A percentile compares a stretch with the other conserved stretches of the same genome.
phyloP scores from a whole-genome alignment of 169 alveolate species.

The Cryptosporidium felis region DNA sequence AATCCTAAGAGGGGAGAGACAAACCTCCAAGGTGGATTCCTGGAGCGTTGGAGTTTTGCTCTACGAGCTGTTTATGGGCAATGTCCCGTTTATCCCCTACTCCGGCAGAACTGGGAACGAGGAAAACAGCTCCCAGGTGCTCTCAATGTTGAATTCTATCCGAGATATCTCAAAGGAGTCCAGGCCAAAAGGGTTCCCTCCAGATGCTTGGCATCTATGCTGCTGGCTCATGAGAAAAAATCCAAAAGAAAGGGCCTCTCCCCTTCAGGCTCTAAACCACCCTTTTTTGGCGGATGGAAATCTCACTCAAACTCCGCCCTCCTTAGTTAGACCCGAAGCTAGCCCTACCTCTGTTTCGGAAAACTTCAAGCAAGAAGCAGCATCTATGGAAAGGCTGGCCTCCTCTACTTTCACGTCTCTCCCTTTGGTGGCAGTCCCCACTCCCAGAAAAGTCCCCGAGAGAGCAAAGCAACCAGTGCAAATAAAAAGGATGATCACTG shows the following conservation, averaged over 20 bases:
- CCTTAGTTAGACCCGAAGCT: neutral
- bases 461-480: neutral
- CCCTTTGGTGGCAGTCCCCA: conserved; percentile 62
- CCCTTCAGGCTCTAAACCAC: conserved; percentile 59
- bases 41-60: conserved; percentile 74
- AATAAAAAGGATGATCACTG: conserved; percentile 47
- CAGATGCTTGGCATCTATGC: conserved; percentile 70
- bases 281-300: conserved; percentile 35
- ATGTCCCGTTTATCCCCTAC: conserved; percentile 31
- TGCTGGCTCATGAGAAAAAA: conserved; percentile 50
- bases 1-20: conserved; percentile 71
- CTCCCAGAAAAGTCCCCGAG: conserved; percentile 34
- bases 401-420: conserved; percentile 16
- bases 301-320: neutral
- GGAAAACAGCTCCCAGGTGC: conserved; percentile 4
- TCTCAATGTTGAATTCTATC: conserved; percentile 46
- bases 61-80: conserved; percentile 70
- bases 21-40: conserved; percentile 73
- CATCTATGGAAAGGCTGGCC: neutral
- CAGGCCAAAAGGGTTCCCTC: conserved; percentile 16
- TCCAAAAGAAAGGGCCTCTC: conserved; percentile 52
- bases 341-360: neutral
- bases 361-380: neutral
- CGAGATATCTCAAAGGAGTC: conserved; percentile 42
- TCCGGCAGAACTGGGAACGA: neutral